Base-by-base conservation (phyloP, 345 rosid genomes). In the Euphorbia lathyris region DNA sequence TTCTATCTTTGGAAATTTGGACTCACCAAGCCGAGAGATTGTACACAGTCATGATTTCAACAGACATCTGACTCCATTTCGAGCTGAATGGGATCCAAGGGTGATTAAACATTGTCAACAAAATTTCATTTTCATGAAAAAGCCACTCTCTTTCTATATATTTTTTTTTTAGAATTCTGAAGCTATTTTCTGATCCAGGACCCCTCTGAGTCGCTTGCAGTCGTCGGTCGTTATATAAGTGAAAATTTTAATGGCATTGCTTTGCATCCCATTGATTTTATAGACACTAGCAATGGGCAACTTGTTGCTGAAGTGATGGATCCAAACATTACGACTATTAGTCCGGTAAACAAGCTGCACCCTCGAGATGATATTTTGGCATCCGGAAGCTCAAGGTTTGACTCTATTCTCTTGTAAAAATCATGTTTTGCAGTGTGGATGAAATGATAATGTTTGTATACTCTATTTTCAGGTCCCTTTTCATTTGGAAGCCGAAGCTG, bases 11-110 rank as follows among this genome's bases (percentile, higher is more conserved):
- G 92, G 97, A 7, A 73, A 86, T 76, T 74, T 92, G 85, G 97
- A 87, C 20, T 70, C 70, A 9, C 97, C 98, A n/a, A 92, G 92
- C 82, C 83, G 98, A 74, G 99, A 95, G 84, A 95, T 95, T 58
- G 97, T 95, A 45, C 98, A 95, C 77, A 95, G 99, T 74, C 97
- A 95, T 81, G 99, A 95, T 80, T 95, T 92, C 66, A 95, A 88
- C 82, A 82, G 97, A 59, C 92, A 95, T 76, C 84, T 90, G 68
- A 95, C 98, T 23, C 96, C 98, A 30, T 95, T 92, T 67, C 87
- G 90, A 72, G 99, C 93, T 81, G 99, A 94, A 77, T 95, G 99
- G 99, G 99, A 95, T 83, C 98, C 98, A 17, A 92, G 88, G 98
- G 99, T 92, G 53, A 69, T 79, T 30, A 65, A 63, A 32, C 25